phyloP scores from a whole-genome alignment of 441 rosid species.

The Euphorbia corollata region DNA sequence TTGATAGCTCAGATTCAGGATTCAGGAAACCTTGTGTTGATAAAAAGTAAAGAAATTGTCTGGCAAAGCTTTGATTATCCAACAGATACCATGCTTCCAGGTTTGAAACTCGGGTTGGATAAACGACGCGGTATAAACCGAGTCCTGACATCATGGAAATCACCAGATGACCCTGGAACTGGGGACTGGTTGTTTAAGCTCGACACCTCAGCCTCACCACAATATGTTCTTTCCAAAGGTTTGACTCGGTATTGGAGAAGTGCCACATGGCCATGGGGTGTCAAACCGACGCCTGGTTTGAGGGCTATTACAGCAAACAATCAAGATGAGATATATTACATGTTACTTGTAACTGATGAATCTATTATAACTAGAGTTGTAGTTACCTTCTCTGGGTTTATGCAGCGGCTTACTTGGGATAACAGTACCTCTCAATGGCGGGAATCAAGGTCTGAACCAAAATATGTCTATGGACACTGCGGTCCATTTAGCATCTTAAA shows the following conservation, averaged over 20 bases:
- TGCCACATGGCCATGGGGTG: slow-evolving; percentile 25
- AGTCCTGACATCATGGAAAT: slow-evolving; percentile 27
- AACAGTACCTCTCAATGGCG: slow-evolving; percentile 19
- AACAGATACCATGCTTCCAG: slow-evolving; percentile 18
- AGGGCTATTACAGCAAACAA: slow-evolving; percentile 18
- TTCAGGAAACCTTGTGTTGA: slow-evolving; percentile 25
- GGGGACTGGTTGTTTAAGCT: slow-evolving; percentile 20
- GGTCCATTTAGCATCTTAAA: slow-evolving; percentile 23
- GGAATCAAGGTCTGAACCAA: slow-evolving; percentile 17
- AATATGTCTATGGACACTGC: slow-evolving; percentile 24
- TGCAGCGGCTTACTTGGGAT: slow-evolving; percentile 20
- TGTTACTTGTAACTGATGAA: neutral
- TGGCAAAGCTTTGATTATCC: slow-evolving; percentile 38
- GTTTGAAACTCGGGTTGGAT: slow-evolving; percentile 25
- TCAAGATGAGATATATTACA: slow-evolving; percentile 23
- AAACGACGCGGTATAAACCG: slow-evolving; percentile 9
- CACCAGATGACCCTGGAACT: slow-evolving; percentile 23
- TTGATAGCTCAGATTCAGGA: slow-evolving; percentile 27
- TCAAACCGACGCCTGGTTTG: neutral
- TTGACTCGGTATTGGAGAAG: slow-evolving; percentile 15
- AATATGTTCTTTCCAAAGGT: slow-evolving; percentile 19
- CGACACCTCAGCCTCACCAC: slow-evolving; percentile 19
- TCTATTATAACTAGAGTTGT: too few relatives aligned
- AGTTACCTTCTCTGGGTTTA: slow-evolving; percentile 9
- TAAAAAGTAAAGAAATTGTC: slow-evolving; percentile 5